Base-by-base conservation (phyloP, 306 rosid genomes). In the Canavalia gladiata region DNA sequence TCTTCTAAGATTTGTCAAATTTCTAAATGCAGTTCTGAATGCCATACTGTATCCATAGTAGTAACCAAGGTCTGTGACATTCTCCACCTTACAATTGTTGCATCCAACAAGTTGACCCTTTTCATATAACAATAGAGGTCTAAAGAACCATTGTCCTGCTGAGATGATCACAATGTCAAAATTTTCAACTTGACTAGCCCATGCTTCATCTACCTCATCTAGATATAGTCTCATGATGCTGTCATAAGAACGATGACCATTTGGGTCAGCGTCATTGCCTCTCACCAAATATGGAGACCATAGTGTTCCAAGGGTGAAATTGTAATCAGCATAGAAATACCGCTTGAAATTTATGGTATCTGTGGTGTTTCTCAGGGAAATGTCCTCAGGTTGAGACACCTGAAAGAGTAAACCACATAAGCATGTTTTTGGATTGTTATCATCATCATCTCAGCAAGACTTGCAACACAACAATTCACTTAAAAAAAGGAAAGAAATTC, bases 101-200 rank as follows among this genome's bases (percentile, higher is more conserved):
- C 99, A 93, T 70, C 97, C 98, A 4, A 88, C 75, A 10, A 88
- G 81, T 6, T 43, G 69, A 11, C 84, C 88, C 6, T 90, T 87
- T 74, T 93, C 94, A 28, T 90, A 79, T 81, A 78, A 80, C 39
- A 90, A 42, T 6, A 84, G 57, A 0, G 94, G 94, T 33, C 97
- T 82, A 28, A 93, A 93, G 87, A 96, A 96, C 99, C 99, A 96
- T 8, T 93, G 98, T 18, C 98, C 99, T 2, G 90, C 91, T 51
- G 98, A 93, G 86, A 96, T 75, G 8, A 96, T 82, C 12, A 96
- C 92, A 12, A 88, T 90, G 82, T 96, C 97, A 2, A 89, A 96
- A 29, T 62, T 49, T 45, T 81, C 87, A 2, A 96, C 81, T n/a
- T 87, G 58, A 1, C 82, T 63, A 0, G 83, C 51, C 99, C 98